Base-by-base conservation (phyloP, 148 eudicot genomes). In the Spergularia marina region DNA sequence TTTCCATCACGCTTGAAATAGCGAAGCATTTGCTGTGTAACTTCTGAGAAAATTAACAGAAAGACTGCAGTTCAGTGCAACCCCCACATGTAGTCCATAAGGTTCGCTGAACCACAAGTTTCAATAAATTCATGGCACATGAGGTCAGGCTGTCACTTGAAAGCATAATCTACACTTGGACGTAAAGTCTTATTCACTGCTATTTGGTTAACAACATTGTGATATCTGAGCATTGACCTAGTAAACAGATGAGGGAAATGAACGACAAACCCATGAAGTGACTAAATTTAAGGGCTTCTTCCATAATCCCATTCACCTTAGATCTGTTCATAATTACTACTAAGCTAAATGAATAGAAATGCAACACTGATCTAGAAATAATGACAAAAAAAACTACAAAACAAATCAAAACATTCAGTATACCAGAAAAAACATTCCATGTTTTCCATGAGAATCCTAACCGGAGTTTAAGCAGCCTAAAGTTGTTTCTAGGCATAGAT, bases 1-100 rank as follows among this genome's bases (percentile, higher is more conserved):
- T 83, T 85, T 65, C 41, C 81, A 47, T 70, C 77, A 53, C 76
- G 73, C 54, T 84, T 85, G 74, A 82, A 74, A 81, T 81, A 77
- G 18, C 76, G 71, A 71, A 75, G 83, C 90, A 88, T 90, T 69
- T 84, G 85, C 76, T 84, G 87, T 60, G 84, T 82, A 74, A 87
- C 90, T 71, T 83, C 95, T 88, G 91, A 71, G 54, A 77, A 34
- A 65, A 58, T 25, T 53, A 58, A 68, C 17, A 30, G 6, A 23
- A 49, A 7, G 12, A 65, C 53, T 18, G 34, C 54, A 60, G 13
- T 23, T 62, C 23, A 68, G 49, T 60, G 49, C 53, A 21, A 21
- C 21, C 41, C 40, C 54, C 54, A 44, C 39, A 73, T 59, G 67
- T 62, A 23, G 41, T 47, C 49, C 39, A 53, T 34, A 53, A 53